Percentiles rank a stretch among this genome's conserved stretches.
Conservation (phyloP, 768 basidiomycete genomes). For the Strobilomyces dryophilus region DNA sequence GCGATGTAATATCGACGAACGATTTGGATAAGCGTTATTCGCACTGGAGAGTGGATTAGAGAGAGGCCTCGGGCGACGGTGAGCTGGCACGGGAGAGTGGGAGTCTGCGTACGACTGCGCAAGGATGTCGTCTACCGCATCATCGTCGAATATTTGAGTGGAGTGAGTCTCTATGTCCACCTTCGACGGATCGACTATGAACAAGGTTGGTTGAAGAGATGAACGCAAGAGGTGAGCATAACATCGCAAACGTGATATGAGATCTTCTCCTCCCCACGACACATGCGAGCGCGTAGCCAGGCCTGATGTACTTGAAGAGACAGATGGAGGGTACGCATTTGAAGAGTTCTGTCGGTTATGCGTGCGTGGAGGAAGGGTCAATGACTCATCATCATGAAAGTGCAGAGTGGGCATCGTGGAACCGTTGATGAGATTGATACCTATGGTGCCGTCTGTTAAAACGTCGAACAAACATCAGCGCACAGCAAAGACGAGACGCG, state of each 20-base stretch:
- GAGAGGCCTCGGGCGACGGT: slow-evolving; percentile 69
- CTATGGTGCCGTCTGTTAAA: slow-evolving; percentile 74
- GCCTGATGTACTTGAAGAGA: slow-evolving; percentile 43
- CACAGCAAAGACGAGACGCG: background rate
- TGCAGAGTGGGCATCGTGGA: slow-evolving; percentile 85
- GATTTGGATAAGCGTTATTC: slow-evolving; percentile 55
- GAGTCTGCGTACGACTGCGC: slow-evolving; percentile 73
- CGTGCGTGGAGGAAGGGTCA: slow-evolving; percentile 41
- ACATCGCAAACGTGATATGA: slow-evolving; percentile 68
- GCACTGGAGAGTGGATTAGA: slow-evolving; percentile 34
- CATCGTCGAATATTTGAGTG: slow-evolving; percentile 77
- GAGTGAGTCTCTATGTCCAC: slow-evolving; percentile 93
- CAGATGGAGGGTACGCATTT: slow-evolving; percentile 61
- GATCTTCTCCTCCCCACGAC: slow-evolving; percentile 86
- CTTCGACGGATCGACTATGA: slow-evolving; percentile 87
- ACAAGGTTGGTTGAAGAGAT: slow-evolving; percentile 78
- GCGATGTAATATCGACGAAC: slow-evolving; percentile 77
- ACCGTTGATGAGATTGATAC: slow-evolving; percentile 83
- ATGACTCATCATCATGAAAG: slow-evolving; percentile 97
- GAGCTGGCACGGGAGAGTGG: slow-evolving; percentile 79
- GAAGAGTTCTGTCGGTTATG: slow-evolving; percentile 35
- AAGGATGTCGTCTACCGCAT: slow-evolving; percentile 84
- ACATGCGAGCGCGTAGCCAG: slow-evolving; percentile 39
- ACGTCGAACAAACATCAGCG: background rate
- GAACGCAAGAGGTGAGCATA: slow-evolving; percentile 85